Conservation (phyloP, 345 rosid species). For the Hibiscus mutabilis region DNA sequence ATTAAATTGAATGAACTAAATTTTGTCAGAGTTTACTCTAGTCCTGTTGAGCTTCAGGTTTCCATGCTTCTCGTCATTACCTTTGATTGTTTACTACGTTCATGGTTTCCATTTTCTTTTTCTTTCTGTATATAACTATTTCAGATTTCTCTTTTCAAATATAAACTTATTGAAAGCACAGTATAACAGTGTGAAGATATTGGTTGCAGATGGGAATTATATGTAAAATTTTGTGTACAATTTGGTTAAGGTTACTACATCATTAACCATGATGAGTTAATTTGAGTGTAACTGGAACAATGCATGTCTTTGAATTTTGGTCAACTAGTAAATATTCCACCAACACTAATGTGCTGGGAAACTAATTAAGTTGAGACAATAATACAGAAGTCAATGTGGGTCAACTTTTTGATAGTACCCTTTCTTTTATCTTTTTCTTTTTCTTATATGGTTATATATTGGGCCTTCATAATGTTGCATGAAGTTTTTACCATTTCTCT, state of each 20-base stretch:
- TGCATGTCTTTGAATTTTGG: background rate
- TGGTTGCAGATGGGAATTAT: background rate
- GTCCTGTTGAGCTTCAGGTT: constrained; percentile 62
- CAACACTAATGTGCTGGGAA: background rate
- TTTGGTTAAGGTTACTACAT: no score
- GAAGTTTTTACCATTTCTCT: background rate
- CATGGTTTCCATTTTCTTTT: background rate
- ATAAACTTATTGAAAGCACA: background rate
- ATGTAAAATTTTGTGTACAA: no score
- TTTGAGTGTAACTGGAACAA: background rate
- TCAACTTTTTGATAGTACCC: background rate
- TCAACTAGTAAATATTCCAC: background rate
- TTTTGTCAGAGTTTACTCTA: constrained; percentile 27
- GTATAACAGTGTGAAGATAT: background rate
- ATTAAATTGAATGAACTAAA: constrained; percentile 66
- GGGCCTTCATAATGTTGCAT: background rate
- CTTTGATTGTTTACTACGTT: background rate
- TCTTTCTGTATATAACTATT: background rate
- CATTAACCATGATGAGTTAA: background rate
- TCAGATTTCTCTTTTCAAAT: background rate
- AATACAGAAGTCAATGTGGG: background rate
- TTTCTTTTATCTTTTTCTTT: background rate
- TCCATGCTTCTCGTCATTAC: constrained; percentile 1
- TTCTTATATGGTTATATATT: background rate
- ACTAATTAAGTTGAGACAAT: background rate